Conservation (phyloP, 305 asterid genomes). For the Solanum hybrid region DNA sequence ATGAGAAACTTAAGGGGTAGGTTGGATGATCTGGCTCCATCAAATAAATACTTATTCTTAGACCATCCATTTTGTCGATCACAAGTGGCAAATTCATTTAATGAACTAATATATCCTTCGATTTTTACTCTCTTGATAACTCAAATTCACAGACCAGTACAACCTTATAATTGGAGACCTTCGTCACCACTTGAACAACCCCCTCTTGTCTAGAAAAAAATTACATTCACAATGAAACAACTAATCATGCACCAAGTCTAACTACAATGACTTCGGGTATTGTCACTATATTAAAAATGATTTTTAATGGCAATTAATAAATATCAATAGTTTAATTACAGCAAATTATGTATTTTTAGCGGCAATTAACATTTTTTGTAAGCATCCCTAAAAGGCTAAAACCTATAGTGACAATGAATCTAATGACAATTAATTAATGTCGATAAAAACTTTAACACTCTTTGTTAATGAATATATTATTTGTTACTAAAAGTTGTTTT, state of each 20-base stretch:
- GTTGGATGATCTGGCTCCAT: not conserved
- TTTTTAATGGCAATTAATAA: too few relatives aligned
- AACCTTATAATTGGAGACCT: not conserved
- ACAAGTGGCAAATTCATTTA: not conserved
- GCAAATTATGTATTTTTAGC: too few relatives aligned
- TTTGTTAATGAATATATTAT: too few relatives aligned
- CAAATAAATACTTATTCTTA: not conserved
- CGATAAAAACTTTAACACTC: too few relatives aligned
- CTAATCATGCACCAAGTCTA: not conserved
- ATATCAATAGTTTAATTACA: too few relatives aligned
- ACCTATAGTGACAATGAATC: too few relatives aligned
- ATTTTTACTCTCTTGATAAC: not conserved
- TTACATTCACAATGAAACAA: not conserved
- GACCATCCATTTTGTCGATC: not conserved
- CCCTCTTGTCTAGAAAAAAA: not conserved
- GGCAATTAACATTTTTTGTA: too few relatives aligned
- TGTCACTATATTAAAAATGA: too few relatives aligned
- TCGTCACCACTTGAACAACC: not conserved
- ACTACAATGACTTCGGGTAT: not conserved
- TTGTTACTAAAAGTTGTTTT: too few relatives aligned
- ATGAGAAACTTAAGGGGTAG: not conserved
- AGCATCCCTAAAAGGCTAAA: too few relatives aligned
- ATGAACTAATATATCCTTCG: not conserved
- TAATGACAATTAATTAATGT: too few relatives aligned
- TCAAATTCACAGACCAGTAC: not conserved